Base-by-base conservation (phyloP, 768 basidiomycete genomes). In the Tephrocybe sp. region DNA sequence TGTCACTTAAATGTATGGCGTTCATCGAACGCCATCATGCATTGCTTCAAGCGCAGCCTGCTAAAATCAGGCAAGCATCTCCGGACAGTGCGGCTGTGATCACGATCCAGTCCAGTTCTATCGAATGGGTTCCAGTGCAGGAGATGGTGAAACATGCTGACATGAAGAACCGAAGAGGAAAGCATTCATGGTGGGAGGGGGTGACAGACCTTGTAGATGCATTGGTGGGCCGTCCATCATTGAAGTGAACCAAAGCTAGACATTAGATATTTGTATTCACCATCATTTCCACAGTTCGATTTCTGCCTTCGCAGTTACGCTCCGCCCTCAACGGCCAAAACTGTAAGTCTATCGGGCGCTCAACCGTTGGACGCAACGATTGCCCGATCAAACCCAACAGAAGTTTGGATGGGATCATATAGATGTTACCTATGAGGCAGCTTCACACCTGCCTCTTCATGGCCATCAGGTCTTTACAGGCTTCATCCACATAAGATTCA, bases 1-100 rank as follows among this genome's bases (percentile, higher is more conserved):
- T 98, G 39, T 84, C 96, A 7, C 74, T 96, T 55, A 87, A 91
- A 60, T 96, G 92, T 72, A 94, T 99, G 91, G 73, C 84, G 31
- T 98, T 97, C 80, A 77, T 98, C 53, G 97, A 98, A 70, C 65
- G 80, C 45, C 85, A 96, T 56, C 88, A 91, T 64, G 72, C 73
- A 19, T 62, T 66, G 23, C 65, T 91, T n/a, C 60, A 67, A 35
- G 65, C 68, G 34, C 79, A 85, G 54, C 73, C 76, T 0, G 68
- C 69, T 2, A 83, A 83, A 57, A 60, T 71, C 39, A 77, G 82
- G 57, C 73, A 76, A 30, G 86, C 85, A 8, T 64, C 72, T 1
- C 74, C 69, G 0, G 86, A 89, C 56, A 80, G 82, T 12, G 94
- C 92, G 1, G 89, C 92, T 9, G 85, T 94, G 49, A 97, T 99